A percentile compares a stretch with the other conserved stretches of the same genome.
Evolutionary conservation across 2,329 filamentous ascomycete species (phyloP).

Genomic region (Pseudopyricularia cyperi): DNA sequence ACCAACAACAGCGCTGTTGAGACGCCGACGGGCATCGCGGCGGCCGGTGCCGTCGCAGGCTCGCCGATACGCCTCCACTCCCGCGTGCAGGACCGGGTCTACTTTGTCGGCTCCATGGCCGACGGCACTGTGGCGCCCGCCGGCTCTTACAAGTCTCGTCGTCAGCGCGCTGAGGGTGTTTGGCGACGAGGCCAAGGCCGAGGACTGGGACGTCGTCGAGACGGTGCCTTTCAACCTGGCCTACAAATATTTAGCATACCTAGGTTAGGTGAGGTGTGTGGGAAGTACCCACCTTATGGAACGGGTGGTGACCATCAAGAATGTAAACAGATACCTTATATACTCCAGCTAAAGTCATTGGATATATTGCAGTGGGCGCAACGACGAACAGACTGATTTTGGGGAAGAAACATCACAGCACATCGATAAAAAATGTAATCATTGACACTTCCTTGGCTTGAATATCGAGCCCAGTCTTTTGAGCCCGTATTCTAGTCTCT

Average conservation of each 20-base stretch:
- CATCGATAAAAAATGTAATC: no score
- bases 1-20: conserved; percentile 8
- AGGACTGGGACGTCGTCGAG: conserved; percentile 13
- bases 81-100: neutral
- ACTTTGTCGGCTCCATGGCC: conserved; percentile 10
- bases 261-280: no score
- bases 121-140: conserved; percentile 13
- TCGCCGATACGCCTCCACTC: neutral
- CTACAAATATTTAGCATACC: neutral
- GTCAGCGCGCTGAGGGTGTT: conserved; percentile 15
- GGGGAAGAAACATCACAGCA: no score
- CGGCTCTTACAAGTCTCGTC: conserved; percentile 14
- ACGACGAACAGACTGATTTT: no score
- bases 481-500: no score
- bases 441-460: no score
- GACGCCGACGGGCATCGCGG: conserved; percentile 23
- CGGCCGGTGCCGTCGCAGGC: conserved; percentile 25
- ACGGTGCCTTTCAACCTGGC: conserved; percentile 10
- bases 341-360: no score
- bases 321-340: no score
- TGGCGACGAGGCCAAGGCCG: conserved; percentile 10
- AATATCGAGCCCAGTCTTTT: no score
- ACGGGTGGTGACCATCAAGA: no score
- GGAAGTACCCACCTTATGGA: no score
- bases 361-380: no score